Base-by-base conservation (phyloP, 331 rosid species). In the Telfairia occidentalis region DNA sequence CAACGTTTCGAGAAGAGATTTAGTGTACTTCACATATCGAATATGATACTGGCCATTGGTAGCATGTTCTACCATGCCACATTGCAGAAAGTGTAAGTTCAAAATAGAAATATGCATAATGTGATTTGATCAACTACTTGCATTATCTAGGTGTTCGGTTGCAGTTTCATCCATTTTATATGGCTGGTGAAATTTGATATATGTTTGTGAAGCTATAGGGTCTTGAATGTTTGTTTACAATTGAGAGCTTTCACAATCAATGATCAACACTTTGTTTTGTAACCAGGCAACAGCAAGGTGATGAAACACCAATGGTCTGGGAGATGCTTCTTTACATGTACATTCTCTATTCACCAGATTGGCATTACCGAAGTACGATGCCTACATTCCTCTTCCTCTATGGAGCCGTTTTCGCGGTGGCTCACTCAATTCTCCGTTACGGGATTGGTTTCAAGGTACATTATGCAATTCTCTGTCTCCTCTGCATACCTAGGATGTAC, bases 281-380 rank as follows among this genome's bases (percentile, higher is more conserved):
- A 49, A 59, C 53, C 80, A 92, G 97, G 95, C 95, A 92, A 85
- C 97, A 92, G 52, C 95, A 92, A 82, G 82, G 97, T 0, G 95
- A 90, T 35, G 97, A 92, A 85, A 90, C 95, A 76, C 97, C 96
- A 3, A 88, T 92, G 97, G 87, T 92, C 58, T 92, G 96, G 97
- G 97, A 92, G 85, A 84, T 92, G 84, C 92, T 92, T 52, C 86
- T 92, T 40, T 92, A 90, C 85, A 73, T 92, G 81, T 92, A 90
- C 87, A 88, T 92, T 76, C 95, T 92, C 59, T 81, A 92, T 79
- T 88, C 97, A 24, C 97, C 97, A 0, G 95, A 92, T 80, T 92
- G 97, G 97, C 96, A 92, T 74, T 92, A 92, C 72, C 90, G 87
- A 7, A 81, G 87, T 54, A 92, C 97, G 60, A 92, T 92, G 97